Evolutionary conservation across 768 basidiomycete genomes (phyloP).

Genomic region (Lepiota brunneoincarnata): DNA sequence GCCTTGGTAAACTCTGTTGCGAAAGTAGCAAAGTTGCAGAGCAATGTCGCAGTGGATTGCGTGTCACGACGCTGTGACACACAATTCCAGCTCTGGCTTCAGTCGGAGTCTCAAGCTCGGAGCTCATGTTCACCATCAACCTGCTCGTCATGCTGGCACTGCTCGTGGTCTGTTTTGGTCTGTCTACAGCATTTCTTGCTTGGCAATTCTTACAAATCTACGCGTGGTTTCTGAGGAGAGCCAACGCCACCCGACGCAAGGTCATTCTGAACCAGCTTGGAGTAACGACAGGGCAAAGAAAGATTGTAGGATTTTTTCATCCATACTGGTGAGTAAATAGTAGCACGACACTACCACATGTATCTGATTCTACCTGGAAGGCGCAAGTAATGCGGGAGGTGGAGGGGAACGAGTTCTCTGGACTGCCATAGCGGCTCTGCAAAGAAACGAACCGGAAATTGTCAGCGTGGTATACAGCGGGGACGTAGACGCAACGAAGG

Average conservation of each 20-base stretch:
- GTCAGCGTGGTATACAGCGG: conserved; percentile 88
- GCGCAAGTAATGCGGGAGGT: conserved; percentile 83
- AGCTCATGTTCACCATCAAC: neutral
- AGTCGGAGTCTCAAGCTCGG: neutral
- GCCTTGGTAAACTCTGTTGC: too few relatives aligned
- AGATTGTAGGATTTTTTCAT: conserved; percentile 85
- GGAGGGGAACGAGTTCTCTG: conserved; percentile 96
- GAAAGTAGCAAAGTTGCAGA: too few relatives aligned
- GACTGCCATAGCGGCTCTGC: conserved; percentile 81
- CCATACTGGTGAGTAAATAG: conserved; percentile 78
- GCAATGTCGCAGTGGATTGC: too few relatives aligned
- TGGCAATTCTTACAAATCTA: conserved; percentile 17
- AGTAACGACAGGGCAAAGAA: conserved; percentile 20
- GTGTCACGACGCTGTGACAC: too few relatives aligned
- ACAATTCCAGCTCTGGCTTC: neutral
- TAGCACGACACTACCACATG: conserved; percentile 1
- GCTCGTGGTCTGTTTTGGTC: neutral
- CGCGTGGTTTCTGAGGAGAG: conserved; percentile 17
- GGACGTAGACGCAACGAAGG: conserved; percentile 77
- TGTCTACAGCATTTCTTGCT: neutral
- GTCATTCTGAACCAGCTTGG: conserved; percentile 24
- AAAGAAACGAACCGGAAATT: conserved; percentile 60
- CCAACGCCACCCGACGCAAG: conserved; percentile 18
- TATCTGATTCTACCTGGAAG: conserved; percentile 37
- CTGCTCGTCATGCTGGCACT: neutral